Conservation (phyloP, 2,329 filamentous ascomycete species). For the Nemania bipapillata region DNA sequence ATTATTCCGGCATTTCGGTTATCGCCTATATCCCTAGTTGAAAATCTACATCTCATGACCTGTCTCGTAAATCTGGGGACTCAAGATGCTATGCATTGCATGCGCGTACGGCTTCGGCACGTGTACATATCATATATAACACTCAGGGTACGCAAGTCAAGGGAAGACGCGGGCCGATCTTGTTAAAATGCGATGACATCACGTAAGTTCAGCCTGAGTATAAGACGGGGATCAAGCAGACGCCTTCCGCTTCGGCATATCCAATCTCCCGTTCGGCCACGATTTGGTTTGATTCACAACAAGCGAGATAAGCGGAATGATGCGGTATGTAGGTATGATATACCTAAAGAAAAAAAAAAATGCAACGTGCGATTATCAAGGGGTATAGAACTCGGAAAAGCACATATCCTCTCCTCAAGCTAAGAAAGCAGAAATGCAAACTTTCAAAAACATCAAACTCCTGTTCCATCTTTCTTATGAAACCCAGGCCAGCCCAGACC, state of each 20-base stretch:
- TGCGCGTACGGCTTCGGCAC: constrained; percentile 30
- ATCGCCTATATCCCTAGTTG: neutral
- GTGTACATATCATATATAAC: constrained; percentile 20
- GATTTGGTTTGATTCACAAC: neutral
- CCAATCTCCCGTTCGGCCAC: constrained; percentile 9
- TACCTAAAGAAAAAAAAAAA: neutral
- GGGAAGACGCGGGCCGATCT: constrained; percentile 27
- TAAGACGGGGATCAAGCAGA: constrained; percentile 18
- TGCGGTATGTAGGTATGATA: neutral
- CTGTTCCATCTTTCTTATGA: constrained; percentile 20
- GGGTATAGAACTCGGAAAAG: constrained; percentile 40
- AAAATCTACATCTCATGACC: constrained; percentile 4
- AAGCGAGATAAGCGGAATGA: neutral
- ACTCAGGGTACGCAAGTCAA: neutral
- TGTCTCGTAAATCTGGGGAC: constrained; percentile 25
- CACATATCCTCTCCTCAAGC: constrained; percentile 30
- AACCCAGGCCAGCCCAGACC: constrained; percentile 13
- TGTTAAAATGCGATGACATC: constrained; percentile 20
- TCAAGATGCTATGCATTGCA: constrained; percentile 30
- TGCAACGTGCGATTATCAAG: constrained; percentile 37
- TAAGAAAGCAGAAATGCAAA: neutral
- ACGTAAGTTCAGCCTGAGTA: constrained; percentile 35
- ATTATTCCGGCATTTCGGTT: constrained; percentile 12
- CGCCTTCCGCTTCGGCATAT: constrained; percentile 20
- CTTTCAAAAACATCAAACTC: constrained; percentile 18